A percentile compares a stretch with the other conserved stretches of the same genome.
Conservation (phyloP, 2,329 filamentous ascomycete genomes). For the Microdochium nivale region DNA sequence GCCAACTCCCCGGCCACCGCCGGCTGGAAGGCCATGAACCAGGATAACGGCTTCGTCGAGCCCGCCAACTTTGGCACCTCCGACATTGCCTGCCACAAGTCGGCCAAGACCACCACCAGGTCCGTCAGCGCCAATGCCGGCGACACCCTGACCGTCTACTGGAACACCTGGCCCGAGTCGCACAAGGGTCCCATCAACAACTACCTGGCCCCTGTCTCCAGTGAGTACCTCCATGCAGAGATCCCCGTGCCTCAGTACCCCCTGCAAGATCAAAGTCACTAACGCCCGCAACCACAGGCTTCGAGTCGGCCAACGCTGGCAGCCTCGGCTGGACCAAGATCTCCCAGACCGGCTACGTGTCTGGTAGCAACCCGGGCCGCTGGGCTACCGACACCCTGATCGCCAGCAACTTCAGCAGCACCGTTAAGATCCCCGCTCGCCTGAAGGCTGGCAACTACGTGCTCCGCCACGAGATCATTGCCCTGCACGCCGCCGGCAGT, state of each 20-base stretch:
- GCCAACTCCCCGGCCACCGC: not conserved
- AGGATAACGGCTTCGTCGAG: constrained; percentile 35
- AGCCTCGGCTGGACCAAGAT: constrained; percentile 20
- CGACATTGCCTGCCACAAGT: constrained; percentile 41
- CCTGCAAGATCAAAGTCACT: not conserved
- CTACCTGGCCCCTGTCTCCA: constrained; percentile 23
- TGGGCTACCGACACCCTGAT: constrained; percentile 32
- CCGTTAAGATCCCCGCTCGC: constrained; percentile 29
- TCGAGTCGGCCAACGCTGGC: constrained; percentile 15
- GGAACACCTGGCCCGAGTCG: constrained; percentile 28
- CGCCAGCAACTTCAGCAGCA: constrained; percentile 35
- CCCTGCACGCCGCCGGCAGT: constrained; percentile 31
- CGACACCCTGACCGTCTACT: constrained; percentile 25
- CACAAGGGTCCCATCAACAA: constrained; percentile 26
- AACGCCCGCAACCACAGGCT: constrained; percentile 6
- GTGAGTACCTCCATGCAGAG: constrained; percentile 22
- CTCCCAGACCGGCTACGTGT: constrained; percentile 11
- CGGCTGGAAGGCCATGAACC: constrained; percentile 11
- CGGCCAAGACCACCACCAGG: constrained; percentile 27
- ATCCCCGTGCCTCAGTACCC: constrained; percentile 10
- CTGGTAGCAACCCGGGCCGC: constrained; percentile 19
- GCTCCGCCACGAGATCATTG: constrained; percentile 41
- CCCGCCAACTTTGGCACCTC: constrained; percentile 26
- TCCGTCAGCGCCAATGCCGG: constrained; percentile 26
- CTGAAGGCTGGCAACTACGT: constrained; percentile 39